Evolutionary conservation across 257 asterid genomes (phyloP), one percentile per base, ranked within the genome.

Genomic region (Fraxinus anomala): DNA sequence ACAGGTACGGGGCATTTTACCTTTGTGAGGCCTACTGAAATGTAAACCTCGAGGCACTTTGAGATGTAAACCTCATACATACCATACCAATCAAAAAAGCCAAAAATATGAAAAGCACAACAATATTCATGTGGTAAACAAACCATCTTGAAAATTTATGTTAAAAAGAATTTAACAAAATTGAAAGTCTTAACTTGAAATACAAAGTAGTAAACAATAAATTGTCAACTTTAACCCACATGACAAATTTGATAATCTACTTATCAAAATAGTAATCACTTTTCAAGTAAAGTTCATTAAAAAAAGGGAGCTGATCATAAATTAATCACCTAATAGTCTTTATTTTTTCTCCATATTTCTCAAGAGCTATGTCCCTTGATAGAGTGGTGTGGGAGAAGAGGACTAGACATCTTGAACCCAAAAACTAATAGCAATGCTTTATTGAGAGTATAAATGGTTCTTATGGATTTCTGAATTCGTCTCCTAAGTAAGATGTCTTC

Each of bases 1-100:
- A 87, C 36, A 63, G 88, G 73, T 82, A 76, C 73, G 44, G 44
- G 68, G 13, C 33, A 61, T 61, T 21, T 51, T 23, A 59, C 67
- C 67, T 59, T 59, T 59, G 31, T 59, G 63, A 17, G 63, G 67
- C 26, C 14, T 13, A 28, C 30, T 21, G 16, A 24, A 61, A 26
- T 26, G 28, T 26, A 26, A 21, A 33, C 68, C 7, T 23, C 11
- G 28, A 6, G 65, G 28, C 65, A 54, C 6, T 54, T 54, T 54
- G 24, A 17, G 28, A 54, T 3, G 24, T 54, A n/a, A 54, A 21
- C 65, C n/a, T 49, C 65, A 54, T 6, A 54, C 23, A 42, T 10
- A 17, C 65, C 23, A 42, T 9, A 16, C 63, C 6, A 17, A 51
- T 54, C 21, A 49, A 16, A 49, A 49, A 49, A 6, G 0, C 66